These are phyloP conservation scores for Zymoseptoria ardabiliae DNA, from an alignment of 2,329 filamentous ascomycete species.

Conservation along the genomic window DNA sequence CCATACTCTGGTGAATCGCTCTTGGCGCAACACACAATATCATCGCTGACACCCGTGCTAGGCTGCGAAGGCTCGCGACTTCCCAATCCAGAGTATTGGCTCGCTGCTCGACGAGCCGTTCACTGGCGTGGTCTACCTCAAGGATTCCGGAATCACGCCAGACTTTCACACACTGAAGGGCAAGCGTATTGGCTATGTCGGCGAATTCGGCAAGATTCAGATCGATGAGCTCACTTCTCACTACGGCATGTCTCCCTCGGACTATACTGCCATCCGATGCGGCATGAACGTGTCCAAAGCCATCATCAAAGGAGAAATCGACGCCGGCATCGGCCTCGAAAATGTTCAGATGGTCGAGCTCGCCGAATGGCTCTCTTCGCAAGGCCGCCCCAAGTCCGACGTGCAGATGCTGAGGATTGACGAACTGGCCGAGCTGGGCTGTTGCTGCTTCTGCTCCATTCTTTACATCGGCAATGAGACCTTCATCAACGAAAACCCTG, in stretches of 20 bases:
- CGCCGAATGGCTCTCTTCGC: slow-evolving; percentile 62
- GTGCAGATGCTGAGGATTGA: slow-evolving; percentile 78
- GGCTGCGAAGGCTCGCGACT: slow-evolving; percentile 64
- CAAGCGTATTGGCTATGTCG: slow-evolving; percentile 71
- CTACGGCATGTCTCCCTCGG: slow-evolving; percentile 64
- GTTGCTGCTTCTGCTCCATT: slow-evolving; percentile 78
- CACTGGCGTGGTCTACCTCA: slow-evolving; percentile 71
- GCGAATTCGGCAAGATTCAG: slow-evolving; percentile 63
- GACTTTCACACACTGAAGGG: slow-evolving; percentile 67
- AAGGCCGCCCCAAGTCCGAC: slow-evolving; percentile 57
- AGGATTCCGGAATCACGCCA: slow-evolving; percentile 63
- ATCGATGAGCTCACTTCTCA: slow-evolving; percentile 73
- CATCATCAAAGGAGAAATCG: slow-evolving; percentile 64
- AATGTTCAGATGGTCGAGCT: slow-evolving; percentile 81
- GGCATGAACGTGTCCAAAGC: slow-evolving; percentile 76
- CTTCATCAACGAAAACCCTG: slow-evolving; percentile 60
- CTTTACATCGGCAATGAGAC: slow-evolving; percentile 71
- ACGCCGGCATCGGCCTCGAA: slow-evolving; percentile 69
- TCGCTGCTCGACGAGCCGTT: slow-evolving; percentile 74
- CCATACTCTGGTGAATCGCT: slow-evolving; percentile 53
- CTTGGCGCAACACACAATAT: no score
- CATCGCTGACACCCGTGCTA: slow-evolving; percentile 40
- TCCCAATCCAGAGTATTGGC: slow-evolving; percentile 65
- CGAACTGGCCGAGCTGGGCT: slow-evolving; percentile 69
- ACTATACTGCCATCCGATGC: slow-evolving; percentile 71